A percentile compares a stretch with the other conserved stretches of the same genome.
phyloP scores from a whole-genome alignment of 352 stramenopile genomes.

The Blastocystis sp. region DNA sequence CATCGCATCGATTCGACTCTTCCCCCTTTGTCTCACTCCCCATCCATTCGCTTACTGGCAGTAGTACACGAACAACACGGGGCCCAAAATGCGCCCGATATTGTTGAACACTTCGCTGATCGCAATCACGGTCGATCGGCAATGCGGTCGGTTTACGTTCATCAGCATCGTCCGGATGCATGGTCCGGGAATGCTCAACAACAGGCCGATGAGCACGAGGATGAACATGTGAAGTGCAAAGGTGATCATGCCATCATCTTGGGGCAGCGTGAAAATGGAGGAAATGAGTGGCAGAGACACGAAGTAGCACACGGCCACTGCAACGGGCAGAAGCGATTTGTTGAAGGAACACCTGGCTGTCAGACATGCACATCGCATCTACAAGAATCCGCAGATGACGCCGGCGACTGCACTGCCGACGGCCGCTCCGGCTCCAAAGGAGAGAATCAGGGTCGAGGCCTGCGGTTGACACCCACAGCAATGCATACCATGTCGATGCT shows the following conservation, averaged over 20 bases:
- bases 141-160: conserved; percentile 60
- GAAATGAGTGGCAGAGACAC: conserved; percentile 38
- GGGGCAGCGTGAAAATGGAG: not conserved
- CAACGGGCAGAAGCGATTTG: conserved; percentile 36
- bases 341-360: conserved; percentile 27
- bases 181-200: conserved; percentile 48
- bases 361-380: not conserved
- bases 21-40: not conserved
- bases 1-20: conserved; percentile 33
- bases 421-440: conserved; percentile 37
- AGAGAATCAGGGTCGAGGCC: conserved; percentile 41
- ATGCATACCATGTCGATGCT: not conserved
- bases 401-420: conserved; percentile 27
- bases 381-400: conserved; percentile 53
- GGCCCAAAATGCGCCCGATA: conserved; percentile 24
- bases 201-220: conserved; percentile 36
- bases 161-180: conserved; percentile 39
- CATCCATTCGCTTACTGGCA: not conserved
- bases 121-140: conserved; percentile 30
- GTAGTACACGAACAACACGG: conserved; percentile 44
- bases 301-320: conserved; percentile 49
- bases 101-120: conserved; percentile 65
- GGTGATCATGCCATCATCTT: not conserved
- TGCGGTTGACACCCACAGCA: not conserved
- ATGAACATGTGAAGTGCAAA: conserved; percentile 28